Base-by-base conservation (phyloP, 257 asterid species). In the Lycium barbarum region DNA sequence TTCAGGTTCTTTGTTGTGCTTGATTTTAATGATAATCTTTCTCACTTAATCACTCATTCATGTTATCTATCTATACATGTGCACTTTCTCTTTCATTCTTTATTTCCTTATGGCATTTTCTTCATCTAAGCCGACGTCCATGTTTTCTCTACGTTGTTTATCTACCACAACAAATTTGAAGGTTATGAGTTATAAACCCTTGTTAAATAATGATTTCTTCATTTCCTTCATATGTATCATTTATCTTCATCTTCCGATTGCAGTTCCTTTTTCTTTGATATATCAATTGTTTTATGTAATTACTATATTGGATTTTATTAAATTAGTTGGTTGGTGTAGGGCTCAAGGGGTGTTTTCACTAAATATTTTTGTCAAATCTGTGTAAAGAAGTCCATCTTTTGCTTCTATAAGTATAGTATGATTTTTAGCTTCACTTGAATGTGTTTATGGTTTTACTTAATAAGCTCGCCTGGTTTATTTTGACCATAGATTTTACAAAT, bases 381-480 rank as follows among this genome's bases (percentile, higher is more conserved):
- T 43, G 35, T 40, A 40, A 40, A 71, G 14, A 40, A 71, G 54
- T 71, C 6, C 18, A 71, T 71, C 55, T 71, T 71, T 71, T 38
- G 26, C 54, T 43, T 38, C 55, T 40, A 71, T 17, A 13, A 65
- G 43, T 40, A 40, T 6, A 40, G 17, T 18, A 0, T 15, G 18
- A 9, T 9, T 40, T 43, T 71, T 40, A 62, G 55, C 15, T 40
- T 71, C 79, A 18, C 40, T 70, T 67, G 51, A 33, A 40, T 70
- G 79, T 3, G 22, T 67, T 71, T 43, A 71, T 40, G 33, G 79
- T 71, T 71, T 71, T 40, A 71, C 79, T 40, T 71, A n/a, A 71
- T 40, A 71, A 71, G 55, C 13, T 71, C 35, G 79, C 33, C 55
- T 40, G 45, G 3, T 18, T 45, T 40, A 45, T n/a, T 18, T 17